These are phyloP conservation scores for Trypanosoma scelopori DNA, from an alignment of 208 protist genomes.

Conservation along the genomic window DNA sequence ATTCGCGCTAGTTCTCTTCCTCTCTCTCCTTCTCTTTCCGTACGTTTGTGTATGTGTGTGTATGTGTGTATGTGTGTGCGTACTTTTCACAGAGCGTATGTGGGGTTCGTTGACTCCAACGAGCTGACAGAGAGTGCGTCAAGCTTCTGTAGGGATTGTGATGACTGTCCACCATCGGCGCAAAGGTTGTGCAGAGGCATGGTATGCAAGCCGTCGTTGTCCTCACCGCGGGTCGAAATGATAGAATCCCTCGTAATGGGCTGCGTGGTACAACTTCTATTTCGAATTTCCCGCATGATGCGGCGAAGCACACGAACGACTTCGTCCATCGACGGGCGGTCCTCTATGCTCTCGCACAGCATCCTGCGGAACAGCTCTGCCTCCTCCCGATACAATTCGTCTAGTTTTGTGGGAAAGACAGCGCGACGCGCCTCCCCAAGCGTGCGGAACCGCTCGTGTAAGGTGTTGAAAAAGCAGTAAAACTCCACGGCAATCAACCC, in stretches of 20 bases:
- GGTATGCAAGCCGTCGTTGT: neutral
- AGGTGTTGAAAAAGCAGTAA: slow-evolving; percentile 68
- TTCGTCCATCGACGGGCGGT: slow-evolving; percentile 29
- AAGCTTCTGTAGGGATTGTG: neutral
- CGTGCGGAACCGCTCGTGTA: slow-evolving; percentile 68
- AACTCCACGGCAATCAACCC: slow-evolving; percentile 82
- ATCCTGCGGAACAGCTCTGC: slow-evolving; percentile 43
- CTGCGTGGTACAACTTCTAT: neutral
- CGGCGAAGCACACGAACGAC: slow-evolving; percentile 29
- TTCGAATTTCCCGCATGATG: slow-evolving; percentile 1
- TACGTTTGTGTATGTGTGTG: too few relatives aligned
- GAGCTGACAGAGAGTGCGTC: slow-evolving; percentile 5
- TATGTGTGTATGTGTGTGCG: too few relatives aligned
- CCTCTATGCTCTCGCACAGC: slow-evolving; percentile 28
- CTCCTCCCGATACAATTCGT: slow-evolving; percentile 48
- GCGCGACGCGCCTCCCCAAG: slow-evolving; percentile 52
- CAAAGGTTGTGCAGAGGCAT: neutral
- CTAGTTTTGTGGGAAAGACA: slow-evolving; percentile 40
- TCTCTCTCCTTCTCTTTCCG: too few relatives aligned
- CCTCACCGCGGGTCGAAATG: neutral
- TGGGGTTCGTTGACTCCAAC: neutral
- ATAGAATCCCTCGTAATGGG: neutral
- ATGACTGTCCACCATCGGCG: neutral
- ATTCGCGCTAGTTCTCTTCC: too few relatives aligned
- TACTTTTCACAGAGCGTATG: neutral